Evolutionary conservation across 306 rosid species (phyloP), one percentile per base, ranked within the genome.

Genomic region (Vigna trinervia): DNA sequence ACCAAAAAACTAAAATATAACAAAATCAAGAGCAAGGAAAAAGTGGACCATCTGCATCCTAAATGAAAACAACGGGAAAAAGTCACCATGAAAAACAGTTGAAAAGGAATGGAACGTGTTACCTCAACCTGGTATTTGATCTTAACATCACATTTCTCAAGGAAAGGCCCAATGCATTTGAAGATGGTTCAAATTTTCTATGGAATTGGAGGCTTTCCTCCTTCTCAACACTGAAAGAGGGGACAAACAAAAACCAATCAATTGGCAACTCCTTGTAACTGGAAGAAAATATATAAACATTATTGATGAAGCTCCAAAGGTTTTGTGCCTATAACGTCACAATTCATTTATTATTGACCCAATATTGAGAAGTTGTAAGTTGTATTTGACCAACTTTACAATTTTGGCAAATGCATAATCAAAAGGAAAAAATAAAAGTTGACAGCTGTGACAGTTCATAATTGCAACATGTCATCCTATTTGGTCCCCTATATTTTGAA

Each of bases 71-170:
- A 70, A 50, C 51, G 19, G n/a, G 63, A 65, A 75, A 74, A 75
- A 8, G 45, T 28, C 30, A 80, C 54, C 53, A 65, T 53, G 28
- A 58, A 76, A 76, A 45, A 41, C 60, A 66, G 11, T 60, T 34
- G 63, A 72, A 23, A 41, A 56, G 57, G 52, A 50, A 79, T 28
- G 53, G 20, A 71, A 68, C 45, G 39, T 32, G 74, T 76, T 84
- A 96, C 99, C 96, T 91, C 84, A 91, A 47, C 83, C 85, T 13
- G 64, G 86, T 76, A 71, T 82, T 74, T 43, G 99, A 85, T 61
- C 93, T 90, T 75, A 91, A 81, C 97, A 92, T 96, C 89, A 85
- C 76, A 34, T 88, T 91, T 81, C 91, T 87, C 85, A 91, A 86
- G 74, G 97, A 86, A 80, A 85, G 80, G 69, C 96, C 92, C 2